Conservation (phyloP, 192 early-diverging fungal genomes). For the Irineochytrium annulatum region DNA sequence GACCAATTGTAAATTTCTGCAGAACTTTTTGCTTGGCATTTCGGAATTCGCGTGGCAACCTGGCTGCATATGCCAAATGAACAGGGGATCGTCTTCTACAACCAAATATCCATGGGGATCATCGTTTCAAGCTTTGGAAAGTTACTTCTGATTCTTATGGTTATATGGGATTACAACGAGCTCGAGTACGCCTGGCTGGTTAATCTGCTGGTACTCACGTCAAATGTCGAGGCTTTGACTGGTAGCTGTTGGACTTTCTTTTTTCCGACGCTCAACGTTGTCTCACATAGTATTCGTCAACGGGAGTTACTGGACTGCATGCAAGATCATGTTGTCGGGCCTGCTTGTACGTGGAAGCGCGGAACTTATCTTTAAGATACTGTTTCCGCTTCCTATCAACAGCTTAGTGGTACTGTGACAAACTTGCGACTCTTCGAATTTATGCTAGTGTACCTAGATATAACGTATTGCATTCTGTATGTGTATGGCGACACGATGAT, state of each 20-base stretch:
- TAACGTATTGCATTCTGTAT: too few species aligned
- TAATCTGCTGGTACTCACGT: constrained; percentile 30
- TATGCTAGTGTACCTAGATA: too few species aligned
- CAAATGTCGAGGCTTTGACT: constrained; percentile 19
- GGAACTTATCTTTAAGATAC: too few species aligned
- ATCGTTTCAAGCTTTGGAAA: constrained; percentile 85
- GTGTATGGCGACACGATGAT: too few species aligned
- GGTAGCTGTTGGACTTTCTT: constrained; percentile 1
- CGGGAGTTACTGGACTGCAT: too few species aligned
- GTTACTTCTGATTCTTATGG: constrained; percentile 80
- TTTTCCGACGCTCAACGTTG: too few species aligned
- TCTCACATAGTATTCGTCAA: too few species aligned
- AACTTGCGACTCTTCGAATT: too few species aligned
- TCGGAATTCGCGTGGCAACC: constrained; percentile 47
- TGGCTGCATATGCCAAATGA: constrained; percentile 18
- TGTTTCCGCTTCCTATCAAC: too few species aligned
- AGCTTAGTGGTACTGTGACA: too few species aligned
- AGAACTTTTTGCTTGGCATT: constrained; percentile 60
- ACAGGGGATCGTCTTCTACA: constrained; percentile 29
- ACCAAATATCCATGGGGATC: constrained; percentile 58
- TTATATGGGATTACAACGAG: constrained; percentile 87
- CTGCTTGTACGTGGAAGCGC: too few species aligned
- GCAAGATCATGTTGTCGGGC: too few species aligned
- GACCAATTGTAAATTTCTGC: not conserved
- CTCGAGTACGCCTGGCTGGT: constrained; percentile 79